These are phyloP conservation scores for Cajanus cajan DNA, from an alignment of 306 rosid genomes.

Conservation along the genomic window DNA sequence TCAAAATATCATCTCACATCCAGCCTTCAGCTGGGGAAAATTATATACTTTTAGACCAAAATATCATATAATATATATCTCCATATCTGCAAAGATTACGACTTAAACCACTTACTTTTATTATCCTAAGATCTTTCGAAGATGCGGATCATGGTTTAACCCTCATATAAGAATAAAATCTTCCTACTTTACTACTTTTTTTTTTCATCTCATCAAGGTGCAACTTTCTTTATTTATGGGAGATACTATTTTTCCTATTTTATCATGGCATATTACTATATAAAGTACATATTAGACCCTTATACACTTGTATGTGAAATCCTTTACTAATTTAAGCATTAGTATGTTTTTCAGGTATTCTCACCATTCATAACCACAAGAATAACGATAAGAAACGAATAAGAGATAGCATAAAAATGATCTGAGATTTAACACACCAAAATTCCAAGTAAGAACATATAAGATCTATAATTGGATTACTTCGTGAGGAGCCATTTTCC, in stretches of 20 bases:
- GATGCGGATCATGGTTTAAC: not conserved
- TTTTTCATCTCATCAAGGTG: not conserved
- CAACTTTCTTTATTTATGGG: not conserved
- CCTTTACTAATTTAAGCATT: not conserved
- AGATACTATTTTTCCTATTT: conserved; percentile 3
- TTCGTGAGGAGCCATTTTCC: not conserved
- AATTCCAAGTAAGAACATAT: not conserved
- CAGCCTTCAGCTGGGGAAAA: not conserved
- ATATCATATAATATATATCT: not conserved
- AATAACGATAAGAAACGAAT: not conserved
- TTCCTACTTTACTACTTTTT: not conserved
- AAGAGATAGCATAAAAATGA: not conserved
- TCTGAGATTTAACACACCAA: not conserved
- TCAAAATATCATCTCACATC: not conserved
- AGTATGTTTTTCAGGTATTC: not conserved
- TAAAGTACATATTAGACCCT: not conserved
- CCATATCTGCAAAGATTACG: not conserved
- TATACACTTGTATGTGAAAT: not conserved
- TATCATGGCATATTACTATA: not conserved
- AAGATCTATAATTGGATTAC: not conserved
- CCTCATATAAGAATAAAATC: not conserved
- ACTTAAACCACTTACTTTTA: not conserved
- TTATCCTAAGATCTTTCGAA: not conserved
- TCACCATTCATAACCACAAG: not conserved
- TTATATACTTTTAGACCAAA: not conserved